phyloP scores from a whole-genome alignment of 2,329 filamentous ascomycete genomes.

The Colletotrichum abscissum region DNA sequence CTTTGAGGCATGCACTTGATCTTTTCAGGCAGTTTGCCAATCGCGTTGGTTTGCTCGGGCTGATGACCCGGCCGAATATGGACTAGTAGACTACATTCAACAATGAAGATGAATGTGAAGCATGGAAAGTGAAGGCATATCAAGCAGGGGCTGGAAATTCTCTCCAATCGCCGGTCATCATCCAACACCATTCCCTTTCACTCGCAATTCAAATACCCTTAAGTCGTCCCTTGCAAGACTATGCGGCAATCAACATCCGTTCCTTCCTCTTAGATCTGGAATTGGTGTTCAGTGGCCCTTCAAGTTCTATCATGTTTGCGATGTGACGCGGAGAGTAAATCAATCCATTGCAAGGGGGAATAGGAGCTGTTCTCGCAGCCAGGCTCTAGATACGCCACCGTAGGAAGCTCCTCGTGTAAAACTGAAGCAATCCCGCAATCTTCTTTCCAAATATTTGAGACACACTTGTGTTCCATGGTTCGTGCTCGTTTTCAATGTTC shows the following conservation, averaged over 20 bases:
- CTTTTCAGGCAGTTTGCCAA: not conserved
- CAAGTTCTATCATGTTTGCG: not conserved
- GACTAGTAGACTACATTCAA: not conserved
- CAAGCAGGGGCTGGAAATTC: not conserved
- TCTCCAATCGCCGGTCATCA: not conserved
- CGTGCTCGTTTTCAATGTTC: not conserved
- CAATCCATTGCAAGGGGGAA: not conserved
- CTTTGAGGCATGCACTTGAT: not conserved
- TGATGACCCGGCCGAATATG: not conserved
- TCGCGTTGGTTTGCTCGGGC: not conserved
- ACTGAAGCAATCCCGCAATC: not conserved
- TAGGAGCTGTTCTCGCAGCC: not conserved
- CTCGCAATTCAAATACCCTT: not conserved
- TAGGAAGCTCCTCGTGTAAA: not conserved
- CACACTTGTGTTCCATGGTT: not conserved
- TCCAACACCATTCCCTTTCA: not conserved
- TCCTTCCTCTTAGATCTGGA: too few species aligned
- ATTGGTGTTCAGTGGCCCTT: not conserved
- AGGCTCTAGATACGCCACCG: not conserved
- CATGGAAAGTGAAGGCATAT: not conserved
- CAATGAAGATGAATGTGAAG: not conserved
- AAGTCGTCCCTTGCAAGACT: not conserved
- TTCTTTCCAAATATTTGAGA: not conserved
- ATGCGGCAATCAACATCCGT: not conserved
- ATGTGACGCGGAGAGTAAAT: not conserved